Evolutionary conservation across 2,329 filamentous ascomycete species (phyloP), one percentile per base, ranked within the genome.

Genomic region (Cladosporium sphaerospermum): DNA sequence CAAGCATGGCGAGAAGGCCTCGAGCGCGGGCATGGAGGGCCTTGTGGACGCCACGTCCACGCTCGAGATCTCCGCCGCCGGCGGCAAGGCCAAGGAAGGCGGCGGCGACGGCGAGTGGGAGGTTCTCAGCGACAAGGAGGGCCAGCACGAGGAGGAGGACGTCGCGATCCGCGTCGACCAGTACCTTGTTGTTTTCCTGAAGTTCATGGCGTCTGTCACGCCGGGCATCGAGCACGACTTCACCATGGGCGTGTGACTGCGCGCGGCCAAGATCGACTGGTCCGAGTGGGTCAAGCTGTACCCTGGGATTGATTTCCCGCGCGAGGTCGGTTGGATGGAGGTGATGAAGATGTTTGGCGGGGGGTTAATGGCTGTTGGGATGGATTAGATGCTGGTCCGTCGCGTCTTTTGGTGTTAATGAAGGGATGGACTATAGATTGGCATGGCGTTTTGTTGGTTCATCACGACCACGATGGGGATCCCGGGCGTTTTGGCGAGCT

Each of bases 151-250:
- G 44, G 86, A 89, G 31, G 87, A 90, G 66, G 48, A 51, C 16
- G 84, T 88, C 36, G 88, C 88, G 23, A 91, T 92, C 59, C 79
- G 88, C 13, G 88, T 92, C n/a, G 88, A 95, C 64, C 88, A 93
- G 72, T 93, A 93, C 64, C 76, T 93, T 28, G 85, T 93, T 11
- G 88, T 93, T 3, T 93, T 93, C 71, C 74, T 93, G 55, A 93
- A 93, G 80, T 88, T 87, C 66, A 77, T 78, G 74, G 75, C 75
- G 61, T 72, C 76, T 63, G 93, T 99, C 42, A 97, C 92, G 13
- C 93, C 93, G 5, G 91, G 91, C 45, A 97, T 99, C 70, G 92
- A 97, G 73, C 89, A 96, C 70, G 92, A 97, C 69, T 96, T 95
- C 70, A 97, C 92, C 1, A 96, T 96, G 90, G 88, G 89, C 5